phyloP scores from a whole-genome alignment of 1,139 yeast genomes.

The Barnettozyma hawaiiensis region DNA sequence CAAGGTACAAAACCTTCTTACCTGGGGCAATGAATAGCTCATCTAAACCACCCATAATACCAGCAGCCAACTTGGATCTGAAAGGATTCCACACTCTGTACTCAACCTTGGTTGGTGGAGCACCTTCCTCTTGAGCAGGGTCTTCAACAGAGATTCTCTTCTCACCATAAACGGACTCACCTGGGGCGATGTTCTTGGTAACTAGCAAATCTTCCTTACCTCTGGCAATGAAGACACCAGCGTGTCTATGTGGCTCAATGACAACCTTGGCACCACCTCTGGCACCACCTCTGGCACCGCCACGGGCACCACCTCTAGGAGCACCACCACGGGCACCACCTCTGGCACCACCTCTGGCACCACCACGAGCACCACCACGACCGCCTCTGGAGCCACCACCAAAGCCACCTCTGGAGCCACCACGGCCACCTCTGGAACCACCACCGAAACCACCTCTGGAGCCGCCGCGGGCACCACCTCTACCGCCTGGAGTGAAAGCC shows the following conservation, averaged over 20 bases:
- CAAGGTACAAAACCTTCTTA: slow-evolving; percentile 92
- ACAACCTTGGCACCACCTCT: slow-evolving; percentile 92
- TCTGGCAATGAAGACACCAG: slow-evolving; percentile 97
- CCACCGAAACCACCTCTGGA: slow-evolving; percentile 45
- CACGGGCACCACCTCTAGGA: slow-evolving; percentile 69
- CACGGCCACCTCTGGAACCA: slow-evolving; percentile 47
- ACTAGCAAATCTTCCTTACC: slow-evolving; percentile 98
- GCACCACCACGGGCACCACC: slow-evolving; percentile 69
- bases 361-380: slow-evolving; percentile 62
- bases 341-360: slow-evolving; percentile 46
- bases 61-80: slow-evolving; percentile 99
- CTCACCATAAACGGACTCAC: slow-evolving; percentile 97
- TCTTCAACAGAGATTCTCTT: slow-evolving; percentile 93
- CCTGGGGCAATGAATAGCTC: slow-evolving; percentile 98
- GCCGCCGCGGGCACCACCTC: slow-evolving; percentile 44
- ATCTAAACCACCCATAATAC: slow-evolving; percentile 99
- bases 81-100: slow-evolving; percentile 99
- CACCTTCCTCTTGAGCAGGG: slow-evolving; percentile 80
- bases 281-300: slow-evolving; percentile 78
- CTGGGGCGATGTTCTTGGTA: slow-evolving; percentile 95
- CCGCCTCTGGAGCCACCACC: slow-evolving; percentile 54
- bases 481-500: slow-evolving; percentile 56
- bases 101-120: slow-evolving; percentile 90
- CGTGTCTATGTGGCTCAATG: slow-evolving; percentile 97
- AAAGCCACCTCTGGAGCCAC: slow-evolving; percentile 49